Evolutionary conservation across 768 basidiomycete species (phyloP).

Genomic region (Boletus rubescentipes): DNA sequence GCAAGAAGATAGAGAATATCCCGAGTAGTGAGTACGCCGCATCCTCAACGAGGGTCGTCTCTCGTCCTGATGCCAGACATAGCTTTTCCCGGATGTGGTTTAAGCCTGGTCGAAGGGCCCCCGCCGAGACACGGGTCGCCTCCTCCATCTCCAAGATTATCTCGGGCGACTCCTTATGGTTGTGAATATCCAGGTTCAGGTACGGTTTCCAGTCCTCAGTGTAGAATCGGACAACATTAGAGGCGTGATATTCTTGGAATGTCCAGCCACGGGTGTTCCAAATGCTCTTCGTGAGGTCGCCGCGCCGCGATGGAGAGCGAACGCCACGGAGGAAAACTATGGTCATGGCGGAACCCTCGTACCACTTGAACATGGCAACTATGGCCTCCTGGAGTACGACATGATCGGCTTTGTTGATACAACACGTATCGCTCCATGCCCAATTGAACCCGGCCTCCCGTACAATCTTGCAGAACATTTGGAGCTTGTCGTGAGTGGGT

Average conservation of each 20-base stretch:
- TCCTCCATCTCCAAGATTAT: slow-evolving; percentile 10
- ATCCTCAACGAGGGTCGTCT: slow-evolving; percentile 9
- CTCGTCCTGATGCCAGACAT: slow-evolving; percentile 6
- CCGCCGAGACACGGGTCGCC: neutral
- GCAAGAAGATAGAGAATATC: slow-evolving; percentile 3
- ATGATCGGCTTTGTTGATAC: neutral
- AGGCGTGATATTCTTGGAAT: slow-evolving; percentile 7
- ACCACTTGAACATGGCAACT: slow-evolving; percentile 12
- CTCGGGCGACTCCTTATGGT: too few relatives aligned
- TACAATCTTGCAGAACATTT: slow-evolving; percentile 5
- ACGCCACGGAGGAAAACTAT: neutral
- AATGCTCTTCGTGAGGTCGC: neutral
- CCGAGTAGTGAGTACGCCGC: slow-evolving; percentile 11
- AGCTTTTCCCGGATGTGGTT: slow-evolving; percentile 12
- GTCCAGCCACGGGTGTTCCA: slow-evolving; percentile 3
- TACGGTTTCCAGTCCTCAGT: too few relatives aligned
- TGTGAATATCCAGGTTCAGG: too few relatives aligned
- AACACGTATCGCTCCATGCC: slow-evolving; percentile 11
- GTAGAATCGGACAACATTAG: slow-evolving; percentile 10
- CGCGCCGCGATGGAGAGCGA: neutral
- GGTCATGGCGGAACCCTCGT: neutral
- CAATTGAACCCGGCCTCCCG: neutral
- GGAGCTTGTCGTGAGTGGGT: slow-evolving; percentile 1
- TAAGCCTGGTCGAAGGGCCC: neutral
- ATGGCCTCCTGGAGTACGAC: neutral